These are phyloP conservation scores for Jamesozyma rosinii DNA, from an alignment of 805 yeast genomes.

Conservation along the genomic window DNA sequence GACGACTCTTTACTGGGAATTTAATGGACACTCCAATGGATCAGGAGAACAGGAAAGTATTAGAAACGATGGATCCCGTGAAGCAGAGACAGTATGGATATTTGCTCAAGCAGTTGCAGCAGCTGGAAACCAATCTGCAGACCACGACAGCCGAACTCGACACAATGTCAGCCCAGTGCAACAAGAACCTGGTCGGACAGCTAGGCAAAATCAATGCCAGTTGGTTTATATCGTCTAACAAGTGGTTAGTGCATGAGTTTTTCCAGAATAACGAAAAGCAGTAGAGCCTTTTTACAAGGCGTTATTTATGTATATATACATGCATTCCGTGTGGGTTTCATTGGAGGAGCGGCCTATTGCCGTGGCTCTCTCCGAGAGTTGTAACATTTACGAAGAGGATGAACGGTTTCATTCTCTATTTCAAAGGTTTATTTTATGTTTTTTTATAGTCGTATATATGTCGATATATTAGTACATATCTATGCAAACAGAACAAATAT, in stretches of 20 bases:
- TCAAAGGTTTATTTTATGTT: neutral
- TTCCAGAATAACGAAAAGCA: constrained; percentile 3
- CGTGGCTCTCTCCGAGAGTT: too few relatives aligned
- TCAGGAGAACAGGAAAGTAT: too few relatives aligned
- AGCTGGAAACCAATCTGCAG: constrained; percentile 20
- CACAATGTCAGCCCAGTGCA: constrained; percentile 26
- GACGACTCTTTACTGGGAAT: too few relatives aligned
- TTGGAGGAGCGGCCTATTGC: too few relatives aligned
- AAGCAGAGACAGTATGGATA: constrained; percentile 28
- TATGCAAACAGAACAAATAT: neutral
- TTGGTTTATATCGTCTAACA: constrained; percentile 28
- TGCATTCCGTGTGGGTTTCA: too few relatives aligned
- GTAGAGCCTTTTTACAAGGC: too few relatives aligned
- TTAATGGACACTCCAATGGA: too few relatives aligned
- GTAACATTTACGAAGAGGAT: too few relatives aligned
- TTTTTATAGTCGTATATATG: neutral
- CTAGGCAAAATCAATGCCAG: constrained; percentile 28
- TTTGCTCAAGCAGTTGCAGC: constrained; percentile 22
- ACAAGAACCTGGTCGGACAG: constrained; percentile 25
- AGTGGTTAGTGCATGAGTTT: constrained; percentile 12
- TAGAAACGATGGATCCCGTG: constrained; percentile 15
- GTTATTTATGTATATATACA: too few relatives aligned
- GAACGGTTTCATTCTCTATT: neutral
- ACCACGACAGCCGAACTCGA: constrained; percentile 23
- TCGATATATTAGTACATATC: neutral